Evolutionary conservation across 306 rosid species (phyloP).

Genomic region (Lathyrus oleraceus): DNA sequence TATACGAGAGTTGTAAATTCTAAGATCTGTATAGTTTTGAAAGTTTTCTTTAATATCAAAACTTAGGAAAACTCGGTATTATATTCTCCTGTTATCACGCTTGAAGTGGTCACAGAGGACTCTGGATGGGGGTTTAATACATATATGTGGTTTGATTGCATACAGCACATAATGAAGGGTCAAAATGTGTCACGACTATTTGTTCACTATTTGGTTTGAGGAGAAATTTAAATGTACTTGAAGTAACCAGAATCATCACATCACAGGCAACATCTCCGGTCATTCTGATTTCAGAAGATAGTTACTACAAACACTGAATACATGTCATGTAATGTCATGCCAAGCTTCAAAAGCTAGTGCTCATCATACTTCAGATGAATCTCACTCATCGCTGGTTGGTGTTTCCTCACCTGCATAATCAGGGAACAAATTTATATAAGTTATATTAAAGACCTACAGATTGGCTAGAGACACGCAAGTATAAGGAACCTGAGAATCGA

Average conservation of each 20-base stretch:
- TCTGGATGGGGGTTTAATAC: not conserved
- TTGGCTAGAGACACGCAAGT: conserved; percentile 18
- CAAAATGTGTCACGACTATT: not conserved
- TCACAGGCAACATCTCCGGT: not conserved
- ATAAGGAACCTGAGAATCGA: conserved; percentile 15
- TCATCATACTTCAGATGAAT: conserved; percentile 72
- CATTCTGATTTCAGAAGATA: not conserved
- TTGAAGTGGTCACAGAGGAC: not conserved
- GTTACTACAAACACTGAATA: not conserved
- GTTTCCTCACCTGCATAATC: conserved; percentile 75
- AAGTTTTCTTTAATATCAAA: not conserved
- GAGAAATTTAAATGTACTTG: too few species aligned
- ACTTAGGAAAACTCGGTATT: not conserved
- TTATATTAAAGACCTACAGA: conserved; percentile 9
- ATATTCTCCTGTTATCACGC: not conserved
- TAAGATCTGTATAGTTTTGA: not conserved
- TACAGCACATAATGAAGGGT: not conserved
- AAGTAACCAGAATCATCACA: too few species aligned
- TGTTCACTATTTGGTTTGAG: not conserved
- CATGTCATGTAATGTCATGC: not conserved
- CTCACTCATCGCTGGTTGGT: conserved; percentile 62
- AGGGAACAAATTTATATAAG: conserved; percentile 22
- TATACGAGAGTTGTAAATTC: not conserved
- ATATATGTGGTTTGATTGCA: not conserved
- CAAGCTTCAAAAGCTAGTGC: conserved; percentile 35